phyloP scores from a whole-genome alignment of 768 basidiomycete species.

The Lactarius deliciosus region DNA sequence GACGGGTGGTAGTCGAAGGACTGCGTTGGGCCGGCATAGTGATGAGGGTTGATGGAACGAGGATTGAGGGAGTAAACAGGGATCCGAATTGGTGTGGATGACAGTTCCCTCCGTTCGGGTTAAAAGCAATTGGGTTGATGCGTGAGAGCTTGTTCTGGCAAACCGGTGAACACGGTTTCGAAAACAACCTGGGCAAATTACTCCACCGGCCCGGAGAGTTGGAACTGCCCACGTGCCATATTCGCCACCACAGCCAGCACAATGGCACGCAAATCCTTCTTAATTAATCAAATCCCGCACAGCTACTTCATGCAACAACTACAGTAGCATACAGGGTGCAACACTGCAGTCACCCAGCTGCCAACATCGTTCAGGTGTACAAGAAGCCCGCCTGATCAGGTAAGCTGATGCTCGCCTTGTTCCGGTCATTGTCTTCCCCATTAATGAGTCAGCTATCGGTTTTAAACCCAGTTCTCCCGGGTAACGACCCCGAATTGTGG shows the following conservation, averaged over 20 bases:
- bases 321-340: neutral
- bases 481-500: neutral
- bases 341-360: neutral
- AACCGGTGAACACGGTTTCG: neutral
- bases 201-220: neutral
- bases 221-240: constrained; percentile 1
- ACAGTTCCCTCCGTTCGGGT: neutral
- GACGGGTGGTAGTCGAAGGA: constrained; percentile 6
- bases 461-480: constrained; percentile 14
- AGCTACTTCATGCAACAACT: neutral
- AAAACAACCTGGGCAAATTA: neutral
- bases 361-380: neutral
- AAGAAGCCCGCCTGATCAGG: neutral
- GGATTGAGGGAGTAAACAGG: constrained; percentile 15
- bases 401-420: neutral
- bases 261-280: neutral
- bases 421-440: constrained; percentile 9
- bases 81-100: neutral
- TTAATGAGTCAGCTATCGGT: neutral
- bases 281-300: neutral
- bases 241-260: neutral
- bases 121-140: neutral
- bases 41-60: neutral
- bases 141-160: neutral
- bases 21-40: constrained; percentile 21